phyloP scores from a whole-genome alignment of 495 filamentous ascomycete species.

The Cryomyces minteri region DNA sequence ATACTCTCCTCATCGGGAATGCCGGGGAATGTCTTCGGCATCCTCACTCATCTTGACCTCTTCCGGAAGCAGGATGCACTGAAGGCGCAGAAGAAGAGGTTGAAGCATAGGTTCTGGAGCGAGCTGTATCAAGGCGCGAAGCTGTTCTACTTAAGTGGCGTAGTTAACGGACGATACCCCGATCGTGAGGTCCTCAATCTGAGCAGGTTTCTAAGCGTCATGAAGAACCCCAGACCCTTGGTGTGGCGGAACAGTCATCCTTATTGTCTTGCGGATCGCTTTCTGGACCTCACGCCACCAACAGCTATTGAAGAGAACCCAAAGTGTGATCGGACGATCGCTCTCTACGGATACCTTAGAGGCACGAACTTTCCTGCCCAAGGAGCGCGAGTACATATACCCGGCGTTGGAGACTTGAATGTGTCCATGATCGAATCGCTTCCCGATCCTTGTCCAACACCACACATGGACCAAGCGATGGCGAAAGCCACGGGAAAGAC shows the following conservation, averaged over 20 bases:
- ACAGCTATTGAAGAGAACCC: slow-evolving; percentile 70
- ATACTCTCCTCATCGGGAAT: slow-evolving; percentile 77
- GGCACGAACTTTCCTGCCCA: slow-evolving; percentile 90
- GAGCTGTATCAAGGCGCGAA: slow-evolving; percentile 95
- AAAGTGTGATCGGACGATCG: slow-evolving; percentile 78
- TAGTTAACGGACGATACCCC: slow-evolving; percentile 90
- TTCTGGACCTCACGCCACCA: slow-evolving; percentile 85
- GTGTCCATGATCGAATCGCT: slow-evolving; percentile 69
- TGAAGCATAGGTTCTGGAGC: slow-evolving; percentile 92
- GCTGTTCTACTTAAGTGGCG: slow-evolving; percentile 86
- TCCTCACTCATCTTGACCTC: slow-evolving; percentile 87
- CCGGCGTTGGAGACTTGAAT: slow-evolving; percentile 82
- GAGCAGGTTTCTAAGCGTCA: slow-evolving; percentile 83
- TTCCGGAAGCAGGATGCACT: slow-evolving; percentile 84
- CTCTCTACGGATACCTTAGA: slow-evolving; percentile 81
- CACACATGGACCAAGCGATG: slow-evolving; percentile 67
- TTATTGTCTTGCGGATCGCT: slow-evolving; percentile 82
- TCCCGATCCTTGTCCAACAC: slow-evolving; percentile 91
- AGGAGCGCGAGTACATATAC: slow-evolving; percentile 77
- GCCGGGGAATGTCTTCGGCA: slow-evolving; percentile 95
- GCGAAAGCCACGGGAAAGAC: slow-evolving; percentile 68
- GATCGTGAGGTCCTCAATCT: slow-evolving; percentile 94
- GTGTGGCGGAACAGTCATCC: slow-evolving; percentile 96
- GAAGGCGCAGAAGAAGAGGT: slow-evolving; percentile 77
- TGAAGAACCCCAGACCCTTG: slow-evolving; percentile 93